Percentiles rank a stretch among this genome's conserved stretches.
Conservation (phyloP, 805 yeast species). For the Metschnikowia proteae region DNA sequence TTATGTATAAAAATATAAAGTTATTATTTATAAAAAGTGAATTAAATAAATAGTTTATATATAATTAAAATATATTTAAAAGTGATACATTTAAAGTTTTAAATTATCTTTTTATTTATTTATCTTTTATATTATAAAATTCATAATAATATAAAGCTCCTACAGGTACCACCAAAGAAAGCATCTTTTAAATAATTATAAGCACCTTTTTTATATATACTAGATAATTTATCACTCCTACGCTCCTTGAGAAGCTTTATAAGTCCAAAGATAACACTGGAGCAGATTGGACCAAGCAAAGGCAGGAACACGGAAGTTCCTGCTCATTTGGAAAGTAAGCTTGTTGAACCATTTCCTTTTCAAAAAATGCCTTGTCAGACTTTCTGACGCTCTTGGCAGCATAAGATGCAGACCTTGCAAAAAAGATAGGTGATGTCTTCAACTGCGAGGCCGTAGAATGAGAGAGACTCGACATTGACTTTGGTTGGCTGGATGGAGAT, state of each 20-base stretch:
- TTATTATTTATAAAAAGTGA: too few species aligned
- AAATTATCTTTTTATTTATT: too few species aligned
- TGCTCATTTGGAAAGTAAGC: conserved; percentile 95
- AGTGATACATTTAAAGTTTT: too few species aligned
- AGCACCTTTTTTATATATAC: too few species aligned
- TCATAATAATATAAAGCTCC: too few species aligned
- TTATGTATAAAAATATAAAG: too few species aligned
- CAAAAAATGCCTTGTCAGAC: conserved; percentile 82
- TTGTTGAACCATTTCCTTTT: conserved; percentile 92
- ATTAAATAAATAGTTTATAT: too few species aligned
- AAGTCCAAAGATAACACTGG: conserved; percentile 56
- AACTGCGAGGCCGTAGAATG: conserved; percentile 37
- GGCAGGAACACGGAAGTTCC: conserved; percentile 88
- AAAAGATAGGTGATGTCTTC: conserved; percentile 22
- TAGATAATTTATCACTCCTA: too few species aligned
- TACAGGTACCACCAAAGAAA: too few species aligned
- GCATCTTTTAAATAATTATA: too few species aligned
- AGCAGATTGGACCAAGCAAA: conserved; percentile 75
- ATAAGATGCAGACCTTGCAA: conserved; percentile 29
- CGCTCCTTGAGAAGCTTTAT: conserved; percentile 44
- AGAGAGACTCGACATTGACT: conserved; percentile 53
- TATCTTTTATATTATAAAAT: too few species aligned
- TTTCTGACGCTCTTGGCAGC: conserved; percentile 53
- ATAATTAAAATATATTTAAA: too few species aligned
- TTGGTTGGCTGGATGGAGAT: conserved; percentile 79